Conservation (phyloP, 345 rosid species). For the Noccaea caerulescens region DNA sequence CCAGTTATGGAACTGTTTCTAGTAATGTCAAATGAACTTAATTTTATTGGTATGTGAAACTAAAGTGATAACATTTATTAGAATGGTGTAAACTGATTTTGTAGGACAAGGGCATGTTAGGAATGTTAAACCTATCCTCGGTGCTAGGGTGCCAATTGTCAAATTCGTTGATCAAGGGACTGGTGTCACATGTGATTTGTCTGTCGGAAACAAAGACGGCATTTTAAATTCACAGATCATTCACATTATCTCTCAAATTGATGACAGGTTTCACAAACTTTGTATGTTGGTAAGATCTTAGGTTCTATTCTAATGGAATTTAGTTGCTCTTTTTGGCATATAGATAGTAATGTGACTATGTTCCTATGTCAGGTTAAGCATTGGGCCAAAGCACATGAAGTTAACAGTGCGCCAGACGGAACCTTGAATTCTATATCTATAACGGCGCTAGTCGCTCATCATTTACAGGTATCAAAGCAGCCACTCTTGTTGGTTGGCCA, state of each 20-base stretch:
- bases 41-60: too few relatives aligned
- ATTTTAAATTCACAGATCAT: slow-evolving; percentile 52
- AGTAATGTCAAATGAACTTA: too few relatives aligned
- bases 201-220: slow-evolving; percentile 57
- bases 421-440: slow-evolving; percentile 61
- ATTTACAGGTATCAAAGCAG: slow-evolving; percentile 53
- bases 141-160: slow-evolving; percentile 63
- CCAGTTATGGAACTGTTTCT: too few relatives aligned
- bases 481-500: slow-evolving; percentile 20
- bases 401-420: slow-evolving; percentile 50
- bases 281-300: slow-evolving; percentile 54
- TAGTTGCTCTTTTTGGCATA: not conserved
- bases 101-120: slow-evolving; percentile 54
- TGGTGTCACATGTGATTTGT: slow-evolving; percentile 52
- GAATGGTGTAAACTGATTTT: slow-evolving; percentile 14
- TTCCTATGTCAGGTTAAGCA: slow-evolving; percentile 48
- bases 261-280: slow-evolving; percentile 64
- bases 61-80: not conserved
- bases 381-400: slow-evolving; percentile 61
- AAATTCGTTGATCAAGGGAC: slow-evolving; percentile 50
- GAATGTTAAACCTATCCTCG: slow-evolving; percentile 44
- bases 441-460: slow-evolving; percentile 57
- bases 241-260: slow-evolving; percentile 52
- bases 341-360: slow-evolving; percentile 8
- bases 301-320: not conserved